Percentiles rank a stretch among this genome's conserved stretches.
Evolutionary conservation across 352 stramenopile genomes (phyloP).

Genomic region (Elongisporangium anandrum): DNA sequence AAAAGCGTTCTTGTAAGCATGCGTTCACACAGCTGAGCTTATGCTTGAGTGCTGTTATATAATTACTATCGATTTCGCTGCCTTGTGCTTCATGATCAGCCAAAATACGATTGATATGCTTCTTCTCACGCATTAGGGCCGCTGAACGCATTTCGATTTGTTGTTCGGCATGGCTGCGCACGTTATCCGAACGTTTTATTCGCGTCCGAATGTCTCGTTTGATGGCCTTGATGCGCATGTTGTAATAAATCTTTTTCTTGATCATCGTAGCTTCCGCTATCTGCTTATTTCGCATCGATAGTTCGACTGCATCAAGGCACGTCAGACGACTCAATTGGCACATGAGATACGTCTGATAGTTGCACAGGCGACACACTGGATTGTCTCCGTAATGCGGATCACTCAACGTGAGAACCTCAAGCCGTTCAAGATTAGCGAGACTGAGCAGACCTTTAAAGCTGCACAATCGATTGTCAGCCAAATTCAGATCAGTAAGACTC

Average conservation of each 20-base stretch:
- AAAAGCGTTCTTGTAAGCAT: conserved; percentile 36
- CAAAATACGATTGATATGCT: conserved; percentile 59
- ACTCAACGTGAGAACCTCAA: conserved; percentile 65
- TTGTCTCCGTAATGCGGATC: conserved; percentile 91
- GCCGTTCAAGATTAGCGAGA: conserved; percentile 59
- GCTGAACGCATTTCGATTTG: conserved; percentile 44
- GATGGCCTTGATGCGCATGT: conserved; percentile 91
- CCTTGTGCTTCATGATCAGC: conserved; percentile 5
- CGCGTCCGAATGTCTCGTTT: conserved; percentile 70
- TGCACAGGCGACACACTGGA: conserved; percentile 88
- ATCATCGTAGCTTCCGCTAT: conserved; percentile 89
- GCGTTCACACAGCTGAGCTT: conserved; percentile 39
- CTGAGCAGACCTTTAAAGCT: conserved; percentile 86
- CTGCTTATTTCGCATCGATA: conserved; percentile 79
- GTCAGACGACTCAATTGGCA: conserved; percentile 74
- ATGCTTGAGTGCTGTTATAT: conserved; percentile 18
- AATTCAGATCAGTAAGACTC: conserved; percentile 74
- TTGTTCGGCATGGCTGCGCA: conserved; percentile 41
- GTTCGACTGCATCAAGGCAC: conserved; percentile 70
- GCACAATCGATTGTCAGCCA: conserved; percentile 78
- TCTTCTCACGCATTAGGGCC: conserved; percentile 45
- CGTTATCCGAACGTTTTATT: conserved; percentile 40
- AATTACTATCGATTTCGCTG: conserved; percentile 9
- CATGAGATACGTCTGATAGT: conserved; percentile 91
- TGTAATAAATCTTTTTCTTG: conserved; percentile 96